A percentile compares a stretch with the other conserved stretches of the same genome.
These are phyloP conservation scores for Oleoguttula mirabilis DNA, from an alignment of 495 filamentous ascomycete genomes.

Conservation along the genomic window DNA sequence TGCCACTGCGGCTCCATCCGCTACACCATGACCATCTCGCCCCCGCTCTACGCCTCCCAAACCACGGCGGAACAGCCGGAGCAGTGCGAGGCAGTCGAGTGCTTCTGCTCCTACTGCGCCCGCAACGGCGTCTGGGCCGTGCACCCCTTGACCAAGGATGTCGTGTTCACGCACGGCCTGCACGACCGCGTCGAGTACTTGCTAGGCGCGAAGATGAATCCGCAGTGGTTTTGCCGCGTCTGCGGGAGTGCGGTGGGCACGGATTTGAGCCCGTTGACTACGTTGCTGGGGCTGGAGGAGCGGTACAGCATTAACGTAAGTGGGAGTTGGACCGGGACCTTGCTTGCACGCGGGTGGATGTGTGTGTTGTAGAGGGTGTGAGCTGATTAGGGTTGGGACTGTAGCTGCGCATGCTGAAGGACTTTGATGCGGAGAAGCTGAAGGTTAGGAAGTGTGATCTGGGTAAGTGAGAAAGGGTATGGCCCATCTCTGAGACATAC, in stretches of 20 bases:
- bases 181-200: conserved; percentile 5
- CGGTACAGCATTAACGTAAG: conserved; percentile 12
- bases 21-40: conserved; percentile 12
- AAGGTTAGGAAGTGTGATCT: conserved; percentile 2
- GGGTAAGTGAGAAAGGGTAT: too few species aligned
- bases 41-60: conserved; percentile 7
- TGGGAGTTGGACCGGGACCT: not conserved
- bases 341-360: not conserved
- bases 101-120: conserved; percentile 11
- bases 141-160: conserved; percentile 7
- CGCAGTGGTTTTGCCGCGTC: conserved; percentile 10
- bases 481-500: too few species aligned
- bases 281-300: not conserved
- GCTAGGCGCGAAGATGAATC: conserved; percentile 2
- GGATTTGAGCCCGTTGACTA: conserved; percentile 5
- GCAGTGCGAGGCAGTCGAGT: conserved; percentile 5
- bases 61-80: not conserved
- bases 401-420: conserved; percentile 16
- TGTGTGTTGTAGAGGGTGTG: not conserved
- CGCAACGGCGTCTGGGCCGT: conserved; percentile 3
- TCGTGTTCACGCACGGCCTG: conserved; percentile 7
- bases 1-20: conserved; percentile 17
- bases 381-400: not conserved
- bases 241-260: conserved; percentile 8
- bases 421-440: conserved; percentile 7